phyloP scores from a whole-genome alignment of 2,329 filamentous ascomycete genomes.

The Scolecobasidium constrictum region DNA sequence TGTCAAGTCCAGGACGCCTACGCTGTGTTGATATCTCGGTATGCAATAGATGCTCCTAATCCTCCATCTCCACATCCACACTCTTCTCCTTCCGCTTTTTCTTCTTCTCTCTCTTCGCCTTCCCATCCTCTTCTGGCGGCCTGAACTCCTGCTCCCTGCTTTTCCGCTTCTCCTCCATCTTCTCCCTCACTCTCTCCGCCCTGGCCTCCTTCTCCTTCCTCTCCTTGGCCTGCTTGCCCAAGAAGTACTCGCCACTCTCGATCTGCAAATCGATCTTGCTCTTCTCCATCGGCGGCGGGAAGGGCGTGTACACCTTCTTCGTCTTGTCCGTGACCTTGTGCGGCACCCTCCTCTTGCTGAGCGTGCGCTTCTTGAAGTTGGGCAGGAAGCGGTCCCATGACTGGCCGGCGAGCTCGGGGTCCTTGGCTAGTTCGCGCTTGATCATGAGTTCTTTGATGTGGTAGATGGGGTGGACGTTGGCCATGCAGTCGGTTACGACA shows the following conservation, averaged over 20 bases:
- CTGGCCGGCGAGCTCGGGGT: slow-evolving; percentile 74
- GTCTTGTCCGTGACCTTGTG: slow-evolving; percentile 82
- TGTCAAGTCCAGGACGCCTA: too few relatives aligned
- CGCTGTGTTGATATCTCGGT: too few relatives aligned
- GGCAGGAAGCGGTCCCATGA: slow-evolving; percentile 95
- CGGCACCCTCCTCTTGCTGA: slow-evolving; percentile 74
- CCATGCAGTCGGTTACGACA: slow-evolving; percentile 92
- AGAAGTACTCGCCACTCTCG: slow-evolving; percentile 93
- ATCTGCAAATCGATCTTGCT: slow-evolving; percentile 98
- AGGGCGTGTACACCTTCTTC: slow-evolving; percentile 93
- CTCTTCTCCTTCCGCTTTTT: slow-evolving; percentile 38
- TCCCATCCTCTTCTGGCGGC: slow-evolving; percentile 65
- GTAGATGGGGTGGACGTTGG: slow-evolving; percentile 81
- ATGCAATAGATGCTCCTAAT: too few relatives aligned
- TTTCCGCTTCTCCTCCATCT: slow-evolving; percentile 79
- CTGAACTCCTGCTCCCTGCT: slow-evolving; percentile 80
- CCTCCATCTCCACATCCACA: slow-evolving; percentile 23
- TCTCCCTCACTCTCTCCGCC: slow-evolving; percentile 73
- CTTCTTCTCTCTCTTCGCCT: slow-evolving; percentile 34
- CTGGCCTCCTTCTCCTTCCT: slow-evolving; percentile 68
- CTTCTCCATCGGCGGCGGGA: slow-evolving; percentile 94
- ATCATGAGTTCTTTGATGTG: slow-evolving; percentile 96
- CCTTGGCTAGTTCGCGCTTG: slow-evolving; percentile 81
- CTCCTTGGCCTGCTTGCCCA: slow-evolving; percentile 87
- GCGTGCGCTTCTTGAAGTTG: slow-evolving; percentile 89